phyloP scores from a whole-genome alignment of 441 rosid genomes.

The Flueggea neowawraea region DNA sequence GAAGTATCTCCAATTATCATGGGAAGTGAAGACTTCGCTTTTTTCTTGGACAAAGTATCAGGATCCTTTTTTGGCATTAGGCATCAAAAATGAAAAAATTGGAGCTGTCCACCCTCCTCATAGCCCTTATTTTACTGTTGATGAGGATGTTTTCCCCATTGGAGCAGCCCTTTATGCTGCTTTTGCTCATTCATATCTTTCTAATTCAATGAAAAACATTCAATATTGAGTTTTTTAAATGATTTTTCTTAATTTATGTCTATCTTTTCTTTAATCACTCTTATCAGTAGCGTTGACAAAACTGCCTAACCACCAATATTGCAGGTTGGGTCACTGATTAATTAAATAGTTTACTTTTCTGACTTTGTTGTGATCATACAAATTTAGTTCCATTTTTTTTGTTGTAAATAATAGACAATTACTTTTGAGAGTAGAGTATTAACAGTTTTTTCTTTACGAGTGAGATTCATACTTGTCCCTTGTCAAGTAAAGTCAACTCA shows the following conservation, averaged over 20 bases:
- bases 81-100: constrained; percentile 33
- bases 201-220: constrained; percentile 4
- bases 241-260: too few species aligned
- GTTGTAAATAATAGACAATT: too few species aligned
- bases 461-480: too few species aligned
- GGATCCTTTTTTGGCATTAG: constrained; percentile 41
- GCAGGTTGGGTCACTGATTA: too few species aligned
- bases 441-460: too few species aligned
- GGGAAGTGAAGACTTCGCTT: constrained; percentile 68
- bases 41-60: constrained; percentile 39
- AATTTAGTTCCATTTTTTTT: too few species aligned
- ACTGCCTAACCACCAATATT: too few species aligned
- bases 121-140: constrained; percentile 46
- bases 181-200: constrained; percentile 45
- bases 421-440: too few species aligned
- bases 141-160: constrained; percentile 48
- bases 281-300: not conserved
- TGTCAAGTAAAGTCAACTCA: too few species aligned
- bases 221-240: too few species aligned
- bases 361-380: too few species aligned
- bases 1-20: constrained; percentile 34
- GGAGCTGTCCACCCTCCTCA: constrained; percentile 41
- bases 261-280: not conserved
- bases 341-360: too few species aligned
- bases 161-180: constrained; percentile 51